These are phyloP conservation scores for Globisporangium polare DNA, from an alignment of 352 stramenopile species.

Conservation along the genomic window DNA sequence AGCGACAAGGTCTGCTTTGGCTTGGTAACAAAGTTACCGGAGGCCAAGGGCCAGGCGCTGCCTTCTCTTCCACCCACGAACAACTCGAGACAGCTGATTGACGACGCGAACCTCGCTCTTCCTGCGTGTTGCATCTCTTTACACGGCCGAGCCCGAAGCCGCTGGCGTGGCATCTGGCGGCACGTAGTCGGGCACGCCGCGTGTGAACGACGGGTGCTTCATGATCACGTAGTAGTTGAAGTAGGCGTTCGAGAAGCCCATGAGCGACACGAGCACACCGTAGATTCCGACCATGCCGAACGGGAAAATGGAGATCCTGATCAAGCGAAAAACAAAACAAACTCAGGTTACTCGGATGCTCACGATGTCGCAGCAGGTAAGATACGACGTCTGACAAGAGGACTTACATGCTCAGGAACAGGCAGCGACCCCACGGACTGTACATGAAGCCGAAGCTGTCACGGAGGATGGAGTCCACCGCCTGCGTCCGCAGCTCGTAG, in stretches of 20 bases:
- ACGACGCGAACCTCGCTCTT: constrained; percentile 1
- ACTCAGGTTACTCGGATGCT: neutral
- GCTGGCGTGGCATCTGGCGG: constrained; percentile 51
- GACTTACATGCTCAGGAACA: constrained; percentile 84
- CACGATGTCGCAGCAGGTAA: neutral
- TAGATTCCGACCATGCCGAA: constrained; percentile 84
- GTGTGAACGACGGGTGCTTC: constrained; percentile 80
- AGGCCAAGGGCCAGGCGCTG: no score
- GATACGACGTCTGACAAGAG: neutral
- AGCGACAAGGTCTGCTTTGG: neutral
- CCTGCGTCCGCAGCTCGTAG: constrained; percentile 77
- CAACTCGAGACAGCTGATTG: constrained; percentile 3
- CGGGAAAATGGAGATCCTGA: constrained; percentile 87
- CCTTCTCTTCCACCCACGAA: neutral
- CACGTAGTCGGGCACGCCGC: constrained; percentile 78
- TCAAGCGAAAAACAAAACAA: constrained; percentile 7
- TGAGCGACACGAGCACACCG: constrained; percentile 71
- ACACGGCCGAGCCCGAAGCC: constrained; percentile 9
- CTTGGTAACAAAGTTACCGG: neutral
- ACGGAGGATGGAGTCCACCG: constrained; percentile 64
- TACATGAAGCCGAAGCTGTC: constrained; percentile 89
- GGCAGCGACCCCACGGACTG: constrained; percentile 80
- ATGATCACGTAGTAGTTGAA: constrained; percentile 91
- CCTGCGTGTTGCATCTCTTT: neutral
- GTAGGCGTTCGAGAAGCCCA: constrained; percentile 82